Evolutionary conservation across 306 rosid species (phyloP).

Genomic region (Ammopiptanthus mongolicus): DNA sequence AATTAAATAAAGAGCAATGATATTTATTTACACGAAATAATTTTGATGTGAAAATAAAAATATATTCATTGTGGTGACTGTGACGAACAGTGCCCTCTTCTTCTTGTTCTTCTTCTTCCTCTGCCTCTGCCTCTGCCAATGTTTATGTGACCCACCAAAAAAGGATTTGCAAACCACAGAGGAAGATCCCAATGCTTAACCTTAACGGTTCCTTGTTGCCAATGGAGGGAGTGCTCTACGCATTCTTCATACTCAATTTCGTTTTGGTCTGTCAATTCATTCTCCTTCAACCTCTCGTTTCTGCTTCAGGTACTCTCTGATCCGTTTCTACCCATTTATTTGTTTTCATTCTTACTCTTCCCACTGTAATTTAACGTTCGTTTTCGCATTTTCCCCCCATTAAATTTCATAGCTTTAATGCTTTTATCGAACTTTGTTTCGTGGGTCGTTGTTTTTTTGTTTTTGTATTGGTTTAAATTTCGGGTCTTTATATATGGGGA

Average conservation of each 20-base stretch:
- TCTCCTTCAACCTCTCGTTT: slow-evolving; percentile 87
- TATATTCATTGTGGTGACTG: background rate
- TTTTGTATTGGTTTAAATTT: background rate
- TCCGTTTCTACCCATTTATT: slow-evolving; percentile 1
- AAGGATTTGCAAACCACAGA: background rate
- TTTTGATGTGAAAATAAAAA: too few species aligned
- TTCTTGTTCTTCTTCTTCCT: background rate
- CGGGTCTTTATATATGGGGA: background rate
- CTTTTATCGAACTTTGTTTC: slow-evolving; percentile 9
- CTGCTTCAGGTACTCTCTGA: slow-evolving; percentile 65
- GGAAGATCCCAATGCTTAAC: slow-evolving; percentile 25
- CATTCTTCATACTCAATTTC: slow-evolving; percentile 63
- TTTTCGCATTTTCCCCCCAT: background rate
- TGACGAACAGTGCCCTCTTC: background rate
- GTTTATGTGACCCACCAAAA: background rate
- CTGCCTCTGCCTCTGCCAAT: background rate
- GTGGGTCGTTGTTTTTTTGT: background rate
- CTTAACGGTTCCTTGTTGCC: slow-evolving; percentile 28
- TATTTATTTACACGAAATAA: too few species aligned
- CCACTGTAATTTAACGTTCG: background rate
- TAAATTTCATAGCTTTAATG: slow-evolving; percentile 13
- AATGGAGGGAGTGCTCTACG: slow-evolving; percentile 61
- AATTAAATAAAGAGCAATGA: too few species aligned
- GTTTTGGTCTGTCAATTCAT: slow-evolving; percentile 72
- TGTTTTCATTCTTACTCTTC: background rate